These are phyloP conservation scores for Glomus cerebriforme DNA, from an alignment of 192 early-diverging fungal genomes.

Conservation along the genomic window DNA sequence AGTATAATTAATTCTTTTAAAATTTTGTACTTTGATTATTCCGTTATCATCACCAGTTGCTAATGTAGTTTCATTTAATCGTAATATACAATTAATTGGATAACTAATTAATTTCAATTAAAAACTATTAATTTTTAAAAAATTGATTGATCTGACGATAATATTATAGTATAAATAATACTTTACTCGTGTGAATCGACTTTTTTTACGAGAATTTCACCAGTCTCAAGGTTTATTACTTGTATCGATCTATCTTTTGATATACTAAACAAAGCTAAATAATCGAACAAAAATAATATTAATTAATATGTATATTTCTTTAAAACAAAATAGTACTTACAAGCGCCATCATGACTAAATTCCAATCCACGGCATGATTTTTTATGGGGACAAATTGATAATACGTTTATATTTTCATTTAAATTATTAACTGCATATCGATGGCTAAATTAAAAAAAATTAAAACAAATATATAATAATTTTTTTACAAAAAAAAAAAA, in stretches of 20 bases:
- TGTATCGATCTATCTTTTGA: slow-evolving; percentile 87
- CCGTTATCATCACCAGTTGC: slow-evolving; percentile 95
- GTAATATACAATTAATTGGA: slow-evolving; percentile 77
- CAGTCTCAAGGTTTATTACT: slow-evolving; percentile 74
- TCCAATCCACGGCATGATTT: slow-evolving; percentile 85
- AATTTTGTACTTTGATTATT: slow-evolving; percentile 73
- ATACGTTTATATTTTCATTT: slow-evolving; percentile 48
- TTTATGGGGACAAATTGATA: slow-evolving; percentile 65
- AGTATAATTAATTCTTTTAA: not conserved
- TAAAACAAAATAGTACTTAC: slow-evolving; percentile 35
- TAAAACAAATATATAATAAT: slow-evolving; percentile 2
- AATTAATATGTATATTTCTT: not conserved
- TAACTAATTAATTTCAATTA: slow-evolving; percentile 46
- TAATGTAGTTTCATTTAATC: slow-evolving; percentile 74
- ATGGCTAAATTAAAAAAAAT: slow-evolving; percentile 31
- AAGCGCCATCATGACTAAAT: slow-evolving; percentile 76
- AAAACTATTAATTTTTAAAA: not conserved
- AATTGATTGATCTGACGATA: not conserved
- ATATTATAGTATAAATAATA: not conserved
- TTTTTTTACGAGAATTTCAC: slow-evolving; percentile 69
- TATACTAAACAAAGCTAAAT: slow-evolving; percentile 69
- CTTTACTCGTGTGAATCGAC: slow-evolving; percentile 83
- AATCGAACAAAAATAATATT: not conserved
- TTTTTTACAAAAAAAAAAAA: not conserved
- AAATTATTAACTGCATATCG: slow-evolving; percentile 35